Base-by-base conservation (phyloP, 2,329 filamentous ascomycete genomes). In the Fusarium penzigii region DNA sequence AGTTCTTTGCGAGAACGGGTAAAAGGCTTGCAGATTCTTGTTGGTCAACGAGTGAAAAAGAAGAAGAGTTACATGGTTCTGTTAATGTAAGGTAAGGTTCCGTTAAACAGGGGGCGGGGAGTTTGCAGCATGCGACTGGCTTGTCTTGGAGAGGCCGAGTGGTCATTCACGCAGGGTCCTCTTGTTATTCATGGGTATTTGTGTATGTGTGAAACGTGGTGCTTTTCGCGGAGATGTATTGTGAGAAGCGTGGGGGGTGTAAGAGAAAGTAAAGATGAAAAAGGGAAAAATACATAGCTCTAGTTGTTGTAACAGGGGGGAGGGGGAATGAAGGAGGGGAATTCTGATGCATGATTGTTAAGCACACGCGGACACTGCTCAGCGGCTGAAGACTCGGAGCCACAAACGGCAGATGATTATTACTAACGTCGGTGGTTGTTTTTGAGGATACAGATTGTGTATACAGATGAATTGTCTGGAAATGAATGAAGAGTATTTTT, bases 281-380 rank as follows among this genome's bases (percentile, higher is more conserved):
- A 14, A 14, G 38, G 48, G 46, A 48, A 25, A 29, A n/a, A n/a
- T n/a, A n/a, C n/a, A n/a, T n/a, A 17, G 25, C 16, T 29, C 10
- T 25, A 29, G 9, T 14, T 17, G 41, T 39, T 42, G 47, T n/a
- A n/a, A 53, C 57, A 56, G 47, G 49, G 46, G 53, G 53, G 49
- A 45, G 54, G 57, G 54, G 48, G 52, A 61, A 48, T 60, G 53
- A 51, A 63, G 61, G 57, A 64, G 50, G 52, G 53, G 49, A 39
- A 45, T 17, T 52, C 41, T 57, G 49, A 55, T 61, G 49, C 44
- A 48, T 63, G 62, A 64, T 64, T 64, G 54, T 64, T 64, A 63
- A 64, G 57, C 62, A 64, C n/a, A n/a, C n/a, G n/a, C n/a, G n/a
- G n/a, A n/a, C n/a, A n/a, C n/a, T n/a, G n/a, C n/a, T 25, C 25